phyloP scores from a whole-genome alignment of 1,284 basidiomycete species.

The Irpex sp. region DNA sequence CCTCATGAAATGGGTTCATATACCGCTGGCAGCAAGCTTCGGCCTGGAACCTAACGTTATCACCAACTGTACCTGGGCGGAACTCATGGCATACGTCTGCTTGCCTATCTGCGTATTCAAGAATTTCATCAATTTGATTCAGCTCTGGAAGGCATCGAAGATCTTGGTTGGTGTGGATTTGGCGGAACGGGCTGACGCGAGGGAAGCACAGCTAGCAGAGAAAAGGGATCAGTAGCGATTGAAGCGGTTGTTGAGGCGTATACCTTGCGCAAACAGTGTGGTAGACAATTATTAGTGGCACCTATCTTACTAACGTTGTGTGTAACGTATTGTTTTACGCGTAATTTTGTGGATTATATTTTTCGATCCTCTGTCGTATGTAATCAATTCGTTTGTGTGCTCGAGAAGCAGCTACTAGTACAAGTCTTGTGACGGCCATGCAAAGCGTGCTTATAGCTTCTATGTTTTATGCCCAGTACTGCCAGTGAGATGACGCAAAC shows the following conservation, averaged over 20 bases:
- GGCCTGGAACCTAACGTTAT: conserved; percentile 34
- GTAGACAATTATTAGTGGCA: conserved; percentile 4
- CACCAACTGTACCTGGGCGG: conserved; percentile 72
- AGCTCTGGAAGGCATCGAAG: conserved; percentile 98
- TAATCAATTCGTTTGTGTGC: neutral
- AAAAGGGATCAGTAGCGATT: neutral
- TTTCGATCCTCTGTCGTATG: neutral
- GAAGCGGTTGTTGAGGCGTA: neutral
- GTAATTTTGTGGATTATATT: conserved; percentile 4
- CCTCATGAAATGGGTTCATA: conserved; percentile 84
- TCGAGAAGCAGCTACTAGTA: no score
- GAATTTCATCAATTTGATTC: conserved; percentile 94
- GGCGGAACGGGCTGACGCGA: conserved; percentile 69
- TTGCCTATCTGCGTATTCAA: conserved; percentile 79
- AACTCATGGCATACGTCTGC: conserved; percentile 65
- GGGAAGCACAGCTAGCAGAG: conserved; percentile 1
- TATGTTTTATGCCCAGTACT: no score
- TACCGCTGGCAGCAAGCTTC: conserved; percentile 45
- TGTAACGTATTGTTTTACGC: conserved; percentile 7
- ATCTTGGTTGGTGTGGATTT: conserved; percentile 89
- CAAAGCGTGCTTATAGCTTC: no score
- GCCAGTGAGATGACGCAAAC: no score
- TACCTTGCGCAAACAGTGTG: neutral
- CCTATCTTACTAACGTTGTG: conserved; percentile 8
- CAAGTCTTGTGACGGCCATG: no score